Evolutionary conservation across 441 rosid genomes (phyloP).

Genomic region (Flueggea neowawraea): DNA sequence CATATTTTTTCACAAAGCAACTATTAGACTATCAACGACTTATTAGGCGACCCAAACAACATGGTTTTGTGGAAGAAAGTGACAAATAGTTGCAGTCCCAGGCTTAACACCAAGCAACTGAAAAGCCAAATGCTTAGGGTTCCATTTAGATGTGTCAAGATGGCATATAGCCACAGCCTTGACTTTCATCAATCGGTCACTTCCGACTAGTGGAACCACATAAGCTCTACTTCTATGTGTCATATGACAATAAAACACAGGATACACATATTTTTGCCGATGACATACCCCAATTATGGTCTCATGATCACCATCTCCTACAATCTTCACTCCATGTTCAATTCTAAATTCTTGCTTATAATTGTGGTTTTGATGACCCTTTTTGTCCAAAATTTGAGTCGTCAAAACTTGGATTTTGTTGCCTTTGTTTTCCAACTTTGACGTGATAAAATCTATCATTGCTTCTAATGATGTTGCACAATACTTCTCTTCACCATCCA

Average conservation of each 20-base stretch:
- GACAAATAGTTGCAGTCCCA: conserved; percentile 20
- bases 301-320: neutral
- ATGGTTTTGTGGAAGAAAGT: conserved; percentile 21
- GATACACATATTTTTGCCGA: conserved; percentile 7
- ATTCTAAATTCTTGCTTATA: conserved; percentile 2
- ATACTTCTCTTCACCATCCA: conserved; percentile 4
- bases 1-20: no score
- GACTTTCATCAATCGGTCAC: neutral
- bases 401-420: conserved; percentile 5
- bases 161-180: conserved; percentile 10
- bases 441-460: conserved; percentile 5
- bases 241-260: conserved; percentile 13
- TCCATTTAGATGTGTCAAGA: conserved; percentile 13
- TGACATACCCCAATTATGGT: neutral
- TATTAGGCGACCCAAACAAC: conserved; percentile 18
- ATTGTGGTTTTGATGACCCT: neutral
- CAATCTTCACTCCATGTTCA: neutral
- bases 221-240: conserved; percentile 2
- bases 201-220: conserved; percentile 7
- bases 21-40: neutral
- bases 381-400: neutral
- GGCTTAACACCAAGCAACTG: conserved; percentile 13
- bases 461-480: conserved; percentile 14
- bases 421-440: conserved; percentile 4
- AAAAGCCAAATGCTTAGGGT: conserved; percentile 14